Evolutionary conservation across 2,329 filamentous ascomycete species (phyloP), one percentile per base, ranked within the genome.

Genomic region (Ceratocystis cubensis): DNA sequence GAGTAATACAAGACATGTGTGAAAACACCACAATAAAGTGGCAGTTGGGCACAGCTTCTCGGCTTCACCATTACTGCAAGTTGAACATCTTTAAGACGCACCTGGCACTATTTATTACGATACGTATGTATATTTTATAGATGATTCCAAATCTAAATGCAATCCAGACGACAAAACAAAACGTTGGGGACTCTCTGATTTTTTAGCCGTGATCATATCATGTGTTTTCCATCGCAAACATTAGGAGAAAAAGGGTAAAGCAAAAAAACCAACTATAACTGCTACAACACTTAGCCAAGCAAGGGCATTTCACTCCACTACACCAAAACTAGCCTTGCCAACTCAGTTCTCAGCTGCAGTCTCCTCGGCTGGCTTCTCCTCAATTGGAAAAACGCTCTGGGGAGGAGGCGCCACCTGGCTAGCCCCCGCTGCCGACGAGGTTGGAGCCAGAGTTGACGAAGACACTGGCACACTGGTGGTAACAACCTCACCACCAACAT

Each of bases 401-500:
- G 57, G 46, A 25, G n/a, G n/a, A 8, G 46, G 46, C n/a, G 10
- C 46, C 22, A 20, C 17, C 17, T 20, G 46, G 46, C 46, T 13
- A n/a, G 46, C 46, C 10, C 37, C 37, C 37, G 37, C 37, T 41
- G n/a, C 46, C 46, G 46, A 30, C 33, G 63, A 57, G 3, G 22
- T 57, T 5, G 65, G 45, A 17, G 57, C 46, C 17, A 57, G 17
- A n/a, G 66, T 62, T 5, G 66, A 67, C n/a, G 57, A 65, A 20
- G 63, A 65, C 22, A 67, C 66, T 17, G 66, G 66, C 22, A 67
- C 66, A 37, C 66, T 67, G 20, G 66, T 65, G 2, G 63, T 56
- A 33, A 67, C 63, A 13, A 67, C 44, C 37, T 48, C 75, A 10
- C 76, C 77, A 3, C 75, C 76, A 6, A 78, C 72, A 63, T 78